These are phyloP conservation scores for Leishmania turanica DNA, from an alignment of 208 protist species.

Conservation along the genomic window DNA sequence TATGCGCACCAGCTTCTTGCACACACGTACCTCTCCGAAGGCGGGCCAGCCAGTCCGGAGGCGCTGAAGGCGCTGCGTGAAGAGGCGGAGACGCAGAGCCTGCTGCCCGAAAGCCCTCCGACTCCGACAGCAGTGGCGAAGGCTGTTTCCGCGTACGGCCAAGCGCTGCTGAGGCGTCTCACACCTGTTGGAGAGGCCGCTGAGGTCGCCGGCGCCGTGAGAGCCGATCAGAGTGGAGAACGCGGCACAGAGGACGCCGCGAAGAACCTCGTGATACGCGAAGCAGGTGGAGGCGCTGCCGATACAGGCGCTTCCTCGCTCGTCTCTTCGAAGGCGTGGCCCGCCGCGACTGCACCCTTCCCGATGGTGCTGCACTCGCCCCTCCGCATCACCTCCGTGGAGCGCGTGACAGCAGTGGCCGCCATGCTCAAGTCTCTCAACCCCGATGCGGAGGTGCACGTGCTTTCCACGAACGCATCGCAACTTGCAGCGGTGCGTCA, in stretches of 20 bases:
- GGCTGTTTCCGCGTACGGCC: conserved; percentile 19
- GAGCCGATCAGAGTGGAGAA: not conserved
- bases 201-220: not conserved
- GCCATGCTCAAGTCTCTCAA: conserved; percentile 90
- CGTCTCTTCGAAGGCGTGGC: not conserved
- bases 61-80: conserved; percentile 53
- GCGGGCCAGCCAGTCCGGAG: conserved; percentile 46
- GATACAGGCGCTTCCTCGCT: not conserved
- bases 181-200: conserved; percentile 1
- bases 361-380: conserved; percentile 32
- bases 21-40: conserved; percentile 72
- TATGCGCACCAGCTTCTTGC: conserved; percentile 78
- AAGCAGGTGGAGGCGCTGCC: not conserved
- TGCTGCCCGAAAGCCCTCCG: conserved; percentile 7
- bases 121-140: not conserved
- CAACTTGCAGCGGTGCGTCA: conserved; percentile 58
- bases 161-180: conserved; percentile 23
- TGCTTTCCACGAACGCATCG: conserved; percentile 60
- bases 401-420: conserved; percentile 79
- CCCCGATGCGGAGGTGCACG: conserved; percentile 77
- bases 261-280: conserved; percentile 1
- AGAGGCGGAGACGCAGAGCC: conserved; percentile 38
- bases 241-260: not conserved
- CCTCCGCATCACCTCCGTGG: conserved; percentile 60
- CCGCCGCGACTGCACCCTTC: not conserved